These are phyloP conservation scores for Pilatotrama ljubarskyi DNA, from an alignment of 768 basidiomycete species.

Conservation along the genomic window DNA sequence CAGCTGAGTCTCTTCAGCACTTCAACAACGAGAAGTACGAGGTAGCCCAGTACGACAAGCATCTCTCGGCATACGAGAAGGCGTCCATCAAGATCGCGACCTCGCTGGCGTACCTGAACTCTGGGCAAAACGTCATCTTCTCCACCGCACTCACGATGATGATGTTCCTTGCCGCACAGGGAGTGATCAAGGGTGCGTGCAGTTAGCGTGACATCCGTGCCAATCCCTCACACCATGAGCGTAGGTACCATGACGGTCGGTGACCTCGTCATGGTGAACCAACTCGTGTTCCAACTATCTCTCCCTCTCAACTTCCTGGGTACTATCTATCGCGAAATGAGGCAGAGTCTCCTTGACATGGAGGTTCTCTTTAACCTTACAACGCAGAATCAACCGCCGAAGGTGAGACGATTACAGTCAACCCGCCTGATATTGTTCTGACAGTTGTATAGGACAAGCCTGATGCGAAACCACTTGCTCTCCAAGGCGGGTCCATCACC, in stretches of 20 bases:
- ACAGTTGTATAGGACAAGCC: constrained; percentile 56
- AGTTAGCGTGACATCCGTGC: neutral
- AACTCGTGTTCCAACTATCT: constrained; percentile 95
- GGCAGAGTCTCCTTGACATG: constrained; percentile 97
- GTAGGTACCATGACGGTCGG: constrained; percentile 97
- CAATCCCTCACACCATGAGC: neutral
- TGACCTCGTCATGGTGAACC: constrained; percentile 99
- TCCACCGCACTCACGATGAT: constrained; percentile 89
- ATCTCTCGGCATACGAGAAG: constrained; percentile 84
- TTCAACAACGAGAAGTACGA: constrained; percentile 98
- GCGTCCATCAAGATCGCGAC: constrained; percentile 94
- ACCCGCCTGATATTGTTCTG: neutral
- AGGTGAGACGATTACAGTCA: constrained; percentile 40
- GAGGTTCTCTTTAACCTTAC: constrained; percentile 91
- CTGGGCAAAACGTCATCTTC: constrained; percentile 96
- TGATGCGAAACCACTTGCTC: constrained; percentile 61
- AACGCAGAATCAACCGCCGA: constrained; percentile 71
- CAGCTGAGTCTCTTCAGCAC: constrained; percentile 50
- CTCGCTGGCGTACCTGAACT: constrained; percentile 89
- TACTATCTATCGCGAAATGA: constrained; percentile 94
- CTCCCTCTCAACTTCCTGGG: constrained; percentile 96
- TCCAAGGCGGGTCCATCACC: constrained; percentile 83
- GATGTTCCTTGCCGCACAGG: constrained; percentile 97
- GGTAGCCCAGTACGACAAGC: constrained; percentile 87
- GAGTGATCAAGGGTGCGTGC: constrained; percentile 77